Conservation (phyloP, 108 stramenopile species). For the Pseudonitzschia pungens region DNA sequence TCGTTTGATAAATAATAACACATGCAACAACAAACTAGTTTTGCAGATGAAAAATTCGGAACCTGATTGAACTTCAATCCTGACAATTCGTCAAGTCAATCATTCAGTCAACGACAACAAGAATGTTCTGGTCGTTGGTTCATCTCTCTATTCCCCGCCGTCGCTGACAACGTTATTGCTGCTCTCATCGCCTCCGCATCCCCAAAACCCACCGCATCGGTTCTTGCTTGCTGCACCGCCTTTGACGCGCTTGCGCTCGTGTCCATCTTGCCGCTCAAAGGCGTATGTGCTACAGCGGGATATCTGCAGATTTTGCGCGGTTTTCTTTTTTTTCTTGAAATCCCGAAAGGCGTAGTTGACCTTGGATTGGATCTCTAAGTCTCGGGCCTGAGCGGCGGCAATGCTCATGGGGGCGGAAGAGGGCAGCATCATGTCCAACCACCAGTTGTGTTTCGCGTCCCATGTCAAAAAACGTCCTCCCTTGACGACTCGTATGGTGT, state of each 20-base stretch:
- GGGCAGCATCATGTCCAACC: constrained; percentile 7
- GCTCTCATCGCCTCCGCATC: background rate
- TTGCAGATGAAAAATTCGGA: no score
- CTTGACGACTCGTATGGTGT: background rate
- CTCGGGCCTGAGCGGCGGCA: background rate
- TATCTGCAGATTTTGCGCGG: constrained; percentile 1
- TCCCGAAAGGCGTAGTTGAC: constrained; percentile 13
- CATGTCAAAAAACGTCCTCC: constrained; percentile 12
- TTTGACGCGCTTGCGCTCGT: background rate
- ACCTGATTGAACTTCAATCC: no score
- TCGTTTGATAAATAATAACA: no score
- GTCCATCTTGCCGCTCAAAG: constrained; percentile 8
- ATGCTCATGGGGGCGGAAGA: background rate
- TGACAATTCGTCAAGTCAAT: no score
- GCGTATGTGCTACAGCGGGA: background rate
- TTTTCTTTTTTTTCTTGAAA: constrained; percentile 8
- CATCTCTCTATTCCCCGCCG: no score
- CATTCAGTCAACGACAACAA: no score
- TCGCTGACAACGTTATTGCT: background rate
- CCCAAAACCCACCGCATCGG: no score
- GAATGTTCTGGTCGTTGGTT: no score
- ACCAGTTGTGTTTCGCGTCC: constrained; percentile 2
- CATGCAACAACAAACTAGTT: no score
- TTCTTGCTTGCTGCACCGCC: background rate
- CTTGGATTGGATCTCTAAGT: constrained; percentile 4